These are phyloP conservation scores for Aegilops tauschii DNA, from an alignment of 176 grass and related monocot species.

Conservation along the genomic window DNA sequence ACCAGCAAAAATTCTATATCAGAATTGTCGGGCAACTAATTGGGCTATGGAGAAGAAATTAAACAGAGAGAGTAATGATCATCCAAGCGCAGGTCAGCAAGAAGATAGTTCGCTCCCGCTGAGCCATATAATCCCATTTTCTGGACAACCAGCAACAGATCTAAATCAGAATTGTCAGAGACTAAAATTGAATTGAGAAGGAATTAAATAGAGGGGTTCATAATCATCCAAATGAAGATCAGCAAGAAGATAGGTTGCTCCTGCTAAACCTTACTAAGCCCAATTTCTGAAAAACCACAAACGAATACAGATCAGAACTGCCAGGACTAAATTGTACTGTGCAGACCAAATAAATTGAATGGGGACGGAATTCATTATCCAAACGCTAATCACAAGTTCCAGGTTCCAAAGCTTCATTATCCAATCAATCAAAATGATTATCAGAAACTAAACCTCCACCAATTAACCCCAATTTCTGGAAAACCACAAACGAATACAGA, in stretches of 20 bases:
- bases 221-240: not conserved
- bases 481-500: too few relatives aligned
- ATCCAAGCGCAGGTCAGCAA: not conserved
- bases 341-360: not conserved
- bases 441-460: too few relatives aligned
- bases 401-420: too few relatives aligned
- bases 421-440: too few relatives aligned
- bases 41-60: not conserved
- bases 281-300: not conserved
- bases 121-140: not conserved
- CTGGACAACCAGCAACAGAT: not conserved
- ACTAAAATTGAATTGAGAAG: too few relatives aligned
- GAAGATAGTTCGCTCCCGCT: not conserved
- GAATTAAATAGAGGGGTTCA: not conserved
- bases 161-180: not conserved
- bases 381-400: too few relatives aligned
- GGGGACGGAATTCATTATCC: too few relatives aligned
- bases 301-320: not conserved
- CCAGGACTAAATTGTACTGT: not conserved
- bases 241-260: not conserved
- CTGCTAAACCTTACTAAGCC: too few relatives aligned
- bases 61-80: not conserved
- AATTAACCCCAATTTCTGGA: too few relatives aligned
- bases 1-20: not conserved
- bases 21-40: not conserved